Evolutionary conservation across 495 filamentous ascomycete genomes (phyloP).

Genomic region (Cryomyces minteri): DNA sequence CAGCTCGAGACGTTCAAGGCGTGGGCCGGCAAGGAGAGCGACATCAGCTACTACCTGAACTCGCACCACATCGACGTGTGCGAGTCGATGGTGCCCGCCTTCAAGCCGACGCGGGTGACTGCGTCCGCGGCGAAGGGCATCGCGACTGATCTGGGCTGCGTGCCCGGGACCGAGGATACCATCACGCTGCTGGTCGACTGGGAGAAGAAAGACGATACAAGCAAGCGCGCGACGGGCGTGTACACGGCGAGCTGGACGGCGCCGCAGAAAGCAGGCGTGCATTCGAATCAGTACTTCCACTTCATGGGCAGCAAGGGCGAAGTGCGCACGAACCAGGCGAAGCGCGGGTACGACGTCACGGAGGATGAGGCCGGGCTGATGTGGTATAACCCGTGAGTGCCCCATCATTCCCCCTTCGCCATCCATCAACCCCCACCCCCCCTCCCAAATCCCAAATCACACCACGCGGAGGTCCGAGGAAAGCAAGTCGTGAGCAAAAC

Average conservation of each 20-base stretch:
- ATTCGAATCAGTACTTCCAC: slow-evolving; percentile 92
- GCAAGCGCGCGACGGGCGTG: slow-evolving; percentile 64
- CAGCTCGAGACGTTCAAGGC: slow-evolving; percentile 93
- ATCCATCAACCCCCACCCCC: not conserved
- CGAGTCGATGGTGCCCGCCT: slow-evolving; percentile 76
- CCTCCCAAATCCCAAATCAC: too few relatives aligned
- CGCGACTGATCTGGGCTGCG: slow-evolving; percentile 56
- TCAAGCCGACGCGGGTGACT: slow-evolving; percentile 58
- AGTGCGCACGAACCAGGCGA: slow-evolving; percentile 80
- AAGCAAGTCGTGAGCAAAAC: too few relatives aligned
- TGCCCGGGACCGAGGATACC: slow-evolving; percentile 70
- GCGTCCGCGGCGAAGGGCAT: slow-evolving; percentile 58
- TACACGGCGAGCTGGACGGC: slow-evolving; percentile 94
- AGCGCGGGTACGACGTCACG: slow-evolving; percentile 87
- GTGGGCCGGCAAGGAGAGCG: slow-evolving; percentile 80
- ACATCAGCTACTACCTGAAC: slow-evolving; percentile 92
- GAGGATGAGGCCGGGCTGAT: slow-evolving; percentile 52
- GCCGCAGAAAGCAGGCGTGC: slow-evolving; percentile 77
- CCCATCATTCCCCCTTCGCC: too few relatives aligned
- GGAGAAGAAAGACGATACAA: slow-evolving; percentile 47
- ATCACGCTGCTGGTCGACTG: slow-evolving; percentile 82
- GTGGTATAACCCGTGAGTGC: slow-evolving; percentile 60
- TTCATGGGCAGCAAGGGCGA: slow-evolving; percentile 74
- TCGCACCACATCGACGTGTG: slow-evolving; percentile 83
- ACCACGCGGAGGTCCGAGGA: too few relatives aligned